These are phyloP conservation scores for Fusarium sp. DNA, from an alignment of 2,329 filamentous ascomycete species.

Conservation along the genomic window DNA sequence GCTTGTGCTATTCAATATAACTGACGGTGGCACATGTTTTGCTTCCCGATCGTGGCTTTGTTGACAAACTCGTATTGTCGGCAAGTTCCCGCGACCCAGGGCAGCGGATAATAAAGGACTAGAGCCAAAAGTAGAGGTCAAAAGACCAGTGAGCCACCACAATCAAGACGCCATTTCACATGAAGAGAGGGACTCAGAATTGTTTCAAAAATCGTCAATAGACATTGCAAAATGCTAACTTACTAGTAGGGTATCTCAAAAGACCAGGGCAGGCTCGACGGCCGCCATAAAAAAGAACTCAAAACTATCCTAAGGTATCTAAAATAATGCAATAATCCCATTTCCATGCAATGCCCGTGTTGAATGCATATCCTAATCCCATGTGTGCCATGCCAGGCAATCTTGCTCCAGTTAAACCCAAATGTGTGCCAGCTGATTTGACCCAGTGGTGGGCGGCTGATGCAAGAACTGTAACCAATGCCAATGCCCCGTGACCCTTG, in stretches of 20 bases:
- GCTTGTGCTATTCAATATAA: slow-evolving; percentile 15
- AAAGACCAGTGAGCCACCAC: neutral
- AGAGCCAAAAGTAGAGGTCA: neutral
- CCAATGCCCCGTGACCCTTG: slow-evolving; percentile 8
- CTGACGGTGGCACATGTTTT: slow-evolving; percentile 22
- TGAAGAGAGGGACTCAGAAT: slow-evolving; percentile 3
- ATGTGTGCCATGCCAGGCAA: neutral
- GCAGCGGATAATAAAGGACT: neutral
- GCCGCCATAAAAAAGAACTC: slow-evolving; percentile 14
- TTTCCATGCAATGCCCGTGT: slow-evolving; percentile 14
- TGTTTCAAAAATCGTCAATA: slow-evolving; percentile 13
- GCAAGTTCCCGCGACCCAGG: neutral
- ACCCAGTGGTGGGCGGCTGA: slow-evolving; percentile 39
- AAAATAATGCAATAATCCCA: slow-evolving; percentile 12
- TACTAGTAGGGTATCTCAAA: slow-evolving; percentile 39
- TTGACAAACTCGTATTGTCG: slow-evolving; percentile 9
- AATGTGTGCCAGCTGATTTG: slow-evolving; percentile 32
- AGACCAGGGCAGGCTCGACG: slow-evolving; percentile 29
- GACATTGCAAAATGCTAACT: slow-evolving; percentile 25
- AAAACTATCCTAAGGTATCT: slow-evolving; percentile 43
- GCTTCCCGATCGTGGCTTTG: slow-evolving; percentile 3
- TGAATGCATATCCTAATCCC: slow-evolving; percentile 22
- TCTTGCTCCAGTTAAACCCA: slow-evolving; percentile 30
- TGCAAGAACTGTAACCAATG: slow-evolving; percentile 24
- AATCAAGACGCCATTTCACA: slow-evolving; percentile 25